Evolutionary conservation across 106 monocot genomes (phyloP), one percentile per base, ranked within the genome.

Genomic region (Dactylorhiza incarnata): DNA sequence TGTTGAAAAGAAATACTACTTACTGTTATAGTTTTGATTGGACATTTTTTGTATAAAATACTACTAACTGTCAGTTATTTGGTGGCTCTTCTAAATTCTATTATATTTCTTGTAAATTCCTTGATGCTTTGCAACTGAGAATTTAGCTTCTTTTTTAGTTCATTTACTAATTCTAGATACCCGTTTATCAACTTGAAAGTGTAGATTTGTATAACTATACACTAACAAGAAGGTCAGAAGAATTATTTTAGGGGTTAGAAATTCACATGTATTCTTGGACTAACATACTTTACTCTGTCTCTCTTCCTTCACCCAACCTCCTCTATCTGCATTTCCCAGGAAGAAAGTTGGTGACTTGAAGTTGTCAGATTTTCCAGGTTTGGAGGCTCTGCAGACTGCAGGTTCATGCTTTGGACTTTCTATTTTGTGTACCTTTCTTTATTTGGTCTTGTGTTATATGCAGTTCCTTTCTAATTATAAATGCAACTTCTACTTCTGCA

Each of bases 301-400:
- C 12, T 20, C 65, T 65, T 11, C 65, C 29, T 12, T 26, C 65
- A 9, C 65, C 72, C 22, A 45, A 14, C 6, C 49, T 48, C 48
- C 48, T 19, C 45, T 23, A 10, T 72, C 19, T 3, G 24, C 62
- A 63, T 24, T 63, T 26, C 63, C 65, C 68, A 97, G 97, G 74
- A 97, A 97, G 75, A 94, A 85, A 73, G 89, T 97, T 79, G 91
- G 97, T 73, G 94, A 91, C 48, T 68, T 91, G 62, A 93, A 85
- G n/a, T 82, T 97, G 78, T 48, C 78, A n/a, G 97, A 97, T 45
- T 89, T 97, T 82, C 97, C 97, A 74, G 97, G 97, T 8, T 79
- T 97, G 71, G 97, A 97, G 75, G 94, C 94, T 73, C 81, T 97
- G 71, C 89, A 88, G 78, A 44, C 76, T 81, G 94, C 97, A 87